Base-by-base conservation (phyloP, 139 green algal species). In the Edaphochlamys debaryana region DNA sequence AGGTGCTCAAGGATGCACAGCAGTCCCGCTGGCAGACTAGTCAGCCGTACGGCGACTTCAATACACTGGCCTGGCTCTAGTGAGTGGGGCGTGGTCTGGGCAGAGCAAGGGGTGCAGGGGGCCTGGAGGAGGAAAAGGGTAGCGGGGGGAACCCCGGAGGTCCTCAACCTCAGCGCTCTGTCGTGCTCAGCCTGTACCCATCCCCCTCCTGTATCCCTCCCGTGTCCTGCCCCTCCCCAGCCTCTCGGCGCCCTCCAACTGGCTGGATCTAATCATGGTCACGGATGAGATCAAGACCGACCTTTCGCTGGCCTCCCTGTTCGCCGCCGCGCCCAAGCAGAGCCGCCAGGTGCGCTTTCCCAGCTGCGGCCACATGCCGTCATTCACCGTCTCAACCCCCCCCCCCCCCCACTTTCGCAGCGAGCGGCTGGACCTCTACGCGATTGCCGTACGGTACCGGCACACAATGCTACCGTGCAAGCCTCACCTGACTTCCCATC, bases 51-150 rank as follows among this genome's bases (percentile, higher is more conserved):
- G 29, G 34, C 15, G 84, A 89, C 68, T 80, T 67, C 32, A 36
- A 86, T n/a, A 72, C 79, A 0, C 62, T 91, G 36, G 80, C 84
- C 2, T 91, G 87, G 87, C 84, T 37, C 0, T 56, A 40, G 74
- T 81, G 74, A 36, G 73, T 30, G 25, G 37, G 27, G 27, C 45
- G 45, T 9, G 45, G 45, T 22, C 13, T 13, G 45, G 45, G 9
- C 45, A 54, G 9, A 13, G n/a, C n/a, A 54, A 54, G 11, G 45
- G 11, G 13, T 54, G 9, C 45, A 54, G 45, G 45, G 45, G n/a
- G n/a, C n/a, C n/a, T n/a, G n/a, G n/a, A n/a, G n/a, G n/a, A n/a
- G n/a, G n/a, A n/a, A n/a, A n/a, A n/a, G n/a, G n/a, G n/a, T n/a
- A n/a, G n/a, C n/a, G n/a, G n/a, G n/a, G n/a, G n/a, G n/a, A n/a